Base-by-base conservation (phyloP, 163 green algal species). In the Scenedesmus sp. region DNA sequence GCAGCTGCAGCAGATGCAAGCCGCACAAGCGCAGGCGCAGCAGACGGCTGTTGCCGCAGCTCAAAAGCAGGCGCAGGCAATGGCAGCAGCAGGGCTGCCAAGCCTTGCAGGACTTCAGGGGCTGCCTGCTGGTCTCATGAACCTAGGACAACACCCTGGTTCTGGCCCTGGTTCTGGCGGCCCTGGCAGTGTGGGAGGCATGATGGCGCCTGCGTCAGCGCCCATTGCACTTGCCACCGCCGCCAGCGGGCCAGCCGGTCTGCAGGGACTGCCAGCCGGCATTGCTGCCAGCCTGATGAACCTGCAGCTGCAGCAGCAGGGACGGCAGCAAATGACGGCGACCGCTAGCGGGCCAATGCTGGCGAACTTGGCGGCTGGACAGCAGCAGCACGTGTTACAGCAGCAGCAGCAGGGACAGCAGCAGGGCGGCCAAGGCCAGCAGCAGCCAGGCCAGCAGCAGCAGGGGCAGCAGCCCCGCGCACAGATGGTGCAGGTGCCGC, bases 231-330 rank as follows among this genome's bases (percentile, higher is more conserved):
- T 82, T n/a, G 84, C 85, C 12, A 72, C 85, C 40, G 68, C 70
- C 40, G 43, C 30, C 12, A 24, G 30, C 13, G 70, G 85, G 6
- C 82, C 51, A 22, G 83, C 15, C 2, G 85, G 85, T 30, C 4
- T 90, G n/a, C 85, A 90, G 33, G 85, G 42, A 6, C n/a, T 90
- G 44, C 68, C 70, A 4, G 42, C 84, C 0, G 61, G 42, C n/a
- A 53, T 89, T 70, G 65, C 65, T 70, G 65, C 61, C 0, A 65
- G 85, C 68, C 18, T 90, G 44, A 84, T 90, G 70, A 83, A 83
- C 42, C 18, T 89, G 84, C 33, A 53, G 40, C 85, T 90, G 85
- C 68, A 83, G 85, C 85, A 83, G 68, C 65, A 82, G 65, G 53
- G 53, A 1, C 53, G 56, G 82, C 82, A 87, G 56, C 53, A 80